These are phyloP conservation scores for Aspergillus amoenus DNA, from an alignment of 2,329 filamentous ascomycete species.

Conservation along the genomic window DNA sequence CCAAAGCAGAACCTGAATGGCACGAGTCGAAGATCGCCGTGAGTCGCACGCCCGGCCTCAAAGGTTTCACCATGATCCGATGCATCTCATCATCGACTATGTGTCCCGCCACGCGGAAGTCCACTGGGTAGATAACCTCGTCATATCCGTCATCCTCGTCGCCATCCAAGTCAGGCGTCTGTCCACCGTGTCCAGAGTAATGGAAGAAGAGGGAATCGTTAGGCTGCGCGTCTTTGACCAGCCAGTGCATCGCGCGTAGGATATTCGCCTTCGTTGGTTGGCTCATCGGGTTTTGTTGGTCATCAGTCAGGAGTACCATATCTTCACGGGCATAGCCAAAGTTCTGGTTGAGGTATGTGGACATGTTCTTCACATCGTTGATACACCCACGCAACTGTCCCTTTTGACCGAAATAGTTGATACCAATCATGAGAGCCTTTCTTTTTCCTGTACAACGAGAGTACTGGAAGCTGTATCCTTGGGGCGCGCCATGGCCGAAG, in stretches of 20 bases:
- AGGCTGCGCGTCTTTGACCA: slow-evolving; percentile 86
- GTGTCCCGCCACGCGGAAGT: slow-evolving; percentile 67
- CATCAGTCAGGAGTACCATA: slow-evolving; percentile 95
- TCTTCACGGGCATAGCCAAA: slow-evolving; percentile 94
- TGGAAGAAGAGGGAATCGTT: slow-evolving; percentile 98
- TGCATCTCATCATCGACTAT: slow-evolving; percentile 81
- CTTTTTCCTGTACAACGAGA: slow-evolving; percentile 84
- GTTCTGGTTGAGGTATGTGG: slow-evolving; percentile 79
- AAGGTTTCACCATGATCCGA: slow-evolving; percentile 70
- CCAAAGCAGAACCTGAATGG: slow-evolving; percentile 66
- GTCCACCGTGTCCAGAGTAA: slow-evolving; percentile 83
- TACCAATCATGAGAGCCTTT: slow-evolving; percentile 88
- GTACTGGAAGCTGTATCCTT: slow-evolving; percentile 82
- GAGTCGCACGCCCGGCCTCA: slow-evolving; percentile 77
- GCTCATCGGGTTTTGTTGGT: slow-evolving; percentile 96
- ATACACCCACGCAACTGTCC: slow-evolving; percentile 91
- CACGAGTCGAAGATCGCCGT: slow-evolving; percentile 70
- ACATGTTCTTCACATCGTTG: slow-evolving; percentile 98
- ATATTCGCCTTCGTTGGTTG: slow-evolving; percentile 97
- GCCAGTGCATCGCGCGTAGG: slow-evolving; percentile 93
- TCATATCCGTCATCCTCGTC: slow-evolving; percentile 78
- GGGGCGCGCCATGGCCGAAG: slow-evolving; percentile 78
- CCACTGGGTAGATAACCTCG: slow-evolving; percentile 76
- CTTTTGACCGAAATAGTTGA: slow-evolving; percentile 93
- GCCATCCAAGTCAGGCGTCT: slow-evolving; percentile 70